Evolutionary conservation across 371 early-diverging fungal species (phyloP).

Genomic region (Mortierella sp.): DNA sequence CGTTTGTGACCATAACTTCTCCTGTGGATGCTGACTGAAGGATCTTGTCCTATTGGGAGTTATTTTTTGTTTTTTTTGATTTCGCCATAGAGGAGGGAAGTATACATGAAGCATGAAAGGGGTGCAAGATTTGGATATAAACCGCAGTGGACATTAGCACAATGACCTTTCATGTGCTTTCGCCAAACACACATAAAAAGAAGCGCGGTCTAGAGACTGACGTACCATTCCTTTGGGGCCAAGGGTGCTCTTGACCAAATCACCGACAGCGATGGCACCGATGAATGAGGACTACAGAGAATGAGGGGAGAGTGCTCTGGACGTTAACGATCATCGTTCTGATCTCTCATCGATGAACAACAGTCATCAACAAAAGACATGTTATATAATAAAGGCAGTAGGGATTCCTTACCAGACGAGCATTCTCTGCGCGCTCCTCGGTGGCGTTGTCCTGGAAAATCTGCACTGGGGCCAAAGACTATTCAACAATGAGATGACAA

Average conservation of each 20-base stretch:
- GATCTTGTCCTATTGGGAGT: slow-evolving; percentile 94
- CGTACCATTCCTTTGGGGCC: slow-evolving; percentile 89
- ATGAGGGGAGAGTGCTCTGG: neutral
- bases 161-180: no score
- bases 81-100: neutral
- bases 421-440: slow-evolving; percentile 98
- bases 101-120: neutral
- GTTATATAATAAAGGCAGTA: slow-evolving; percentile 19
- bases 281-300: slow-evolving; percentile 84
- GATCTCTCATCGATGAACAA: no score
- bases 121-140: slow-evolving; percentile 32
- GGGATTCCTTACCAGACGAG: slow-evolving; percentile 89
- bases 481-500: neutral
- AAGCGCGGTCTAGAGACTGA: neutral
- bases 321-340: neutral
- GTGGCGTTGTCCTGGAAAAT: slow-evolving; percentile 94
- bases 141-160: no score
- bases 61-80: no score
- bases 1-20: slow-evolving; percentile 98
- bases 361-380: slow-evolving; percentile 82
- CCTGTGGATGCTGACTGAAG: slow-evolving; percentile 92
- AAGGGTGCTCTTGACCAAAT: slow-evolving; percentile 95
- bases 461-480: slow-evolving; percentile 81
- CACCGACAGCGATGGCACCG: slow-evolving; percentile 96
- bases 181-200: neutral